A percentile compares a stretch with the other conserved stretches of the same genome.
These are phyloP conservation scores for Psidium guajava DNA, from an alignment of 345 rosid species.

Conservation along the genomic window DNA sequence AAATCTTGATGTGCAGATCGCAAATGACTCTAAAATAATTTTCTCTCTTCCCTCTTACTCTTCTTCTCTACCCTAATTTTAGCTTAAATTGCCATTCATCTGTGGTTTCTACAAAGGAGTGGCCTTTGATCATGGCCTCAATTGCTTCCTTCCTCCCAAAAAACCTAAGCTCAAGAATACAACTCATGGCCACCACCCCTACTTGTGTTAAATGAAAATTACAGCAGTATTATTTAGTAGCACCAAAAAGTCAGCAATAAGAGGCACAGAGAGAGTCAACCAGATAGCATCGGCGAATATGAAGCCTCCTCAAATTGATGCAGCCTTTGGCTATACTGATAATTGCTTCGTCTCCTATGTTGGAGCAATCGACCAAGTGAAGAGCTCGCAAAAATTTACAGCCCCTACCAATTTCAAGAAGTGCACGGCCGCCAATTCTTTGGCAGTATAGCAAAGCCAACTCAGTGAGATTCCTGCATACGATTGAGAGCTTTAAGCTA, in stretches of 20 bases:
- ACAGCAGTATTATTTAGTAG: background rate
- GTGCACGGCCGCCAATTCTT: conserved; percentile 59
- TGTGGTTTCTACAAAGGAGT: background rate
- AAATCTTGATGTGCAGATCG: background rate
- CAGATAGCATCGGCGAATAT: conserved; percentile 88
- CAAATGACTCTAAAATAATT: background rate
- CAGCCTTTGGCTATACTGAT: conserved; percentile 82
- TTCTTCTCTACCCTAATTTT: background rate
- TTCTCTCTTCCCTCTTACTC: background rate
- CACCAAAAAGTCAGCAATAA: background rate
- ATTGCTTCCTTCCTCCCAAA: background rate
- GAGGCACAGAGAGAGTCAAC: conserved; percentile 17
- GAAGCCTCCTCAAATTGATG: conserved; percentile 70
- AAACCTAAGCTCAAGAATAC: background rate
- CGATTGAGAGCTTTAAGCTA: conserved; percentile 10
- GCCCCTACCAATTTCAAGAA: conserved; percentile 67
- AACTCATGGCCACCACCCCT: background rate
- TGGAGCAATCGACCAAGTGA: conserved; percentile 80
- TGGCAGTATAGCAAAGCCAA: conserved; percentile 79
- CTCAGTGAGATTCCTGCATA: conserved; percentile 66
- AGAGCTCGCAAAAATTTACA: conserved; percentile 70
- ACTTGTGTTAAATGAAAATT: background rate
- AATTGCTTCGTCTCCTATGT: conserved; percentile 71
- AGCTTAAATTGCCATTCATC: background rate
- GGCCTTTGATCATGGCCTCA: background rate